Conservation (phyloP, 805 yeast species). For the Diddensiella transvaalensis region DNA sequence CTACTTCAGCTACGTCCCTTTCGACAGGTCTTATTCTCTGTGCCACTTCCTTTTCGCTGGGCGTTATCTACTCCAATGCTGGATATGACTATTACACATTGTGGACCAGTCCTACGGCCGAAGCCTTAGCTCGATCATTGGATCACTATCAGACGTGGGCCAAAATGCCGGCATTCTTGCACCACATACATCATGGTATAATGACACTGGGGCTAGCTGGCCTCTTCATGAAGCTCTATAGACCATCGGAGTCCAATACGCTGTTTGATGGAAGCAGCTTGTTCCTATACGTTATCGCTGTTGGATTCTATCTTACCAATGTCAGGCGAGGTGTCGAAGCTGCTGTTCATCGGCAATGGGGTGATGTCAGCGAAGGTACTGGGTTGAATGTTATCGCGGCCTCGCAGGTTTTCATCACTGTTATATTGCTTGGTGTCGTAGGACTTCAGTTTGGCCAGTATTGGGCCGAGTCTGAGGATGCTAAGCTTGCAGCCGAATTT, state of each 20-base stretch:
- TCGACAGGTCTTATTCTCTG: conserved; percentile 31
- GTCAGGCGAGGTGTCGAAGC: conserved; percentile 74
- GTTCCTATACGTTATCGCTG: conserved; percentile 64
- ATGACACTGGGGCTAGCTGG: conserved; percentile 68
- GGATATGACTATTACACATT: conserved; percentile 77
- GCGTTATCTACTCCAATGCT: conserved; percentile 71
- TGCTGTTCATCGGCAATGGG: conserved; percentile 76
- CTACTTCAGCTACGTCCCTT: conserved; percentile 32
- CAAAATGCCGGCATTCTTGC: conserved; percentile 54
- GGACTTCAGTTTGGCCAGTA: conserved; percentile 84
- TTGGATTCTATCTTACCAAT: conserved; percentile 82
- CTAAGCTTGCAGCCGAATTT: conserved; percentile 15
- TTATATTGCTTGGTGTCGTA: conserved; percentile 73
- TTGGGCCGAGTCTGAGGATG: conserved; percentile 67
- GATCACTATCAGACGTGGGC: conserved; percentile 75
- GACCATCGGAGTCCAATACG: conserved; percentile 81
- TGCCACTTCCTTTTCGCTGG: conserved; percentile 72
- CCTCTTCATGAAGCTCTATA: conserved; percentile 70
- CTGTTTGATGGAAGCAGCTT: conserved; percentile 88
- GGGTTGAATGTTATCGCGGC: conserved; percentile 94
- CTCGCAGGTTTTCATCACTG: conserved; percentile 68
- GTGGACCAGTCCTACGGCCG: conserved; percentile 55
- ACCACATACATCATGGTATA: conserved; percentile 60
- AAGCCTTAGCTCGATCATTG: conserved; percentile 58
- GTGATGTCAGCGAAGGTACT: conserved; percentile 81